phyloP scores from a whole-genome alignment of 495 filamentous ascomycete genomes.

The Cryomyces minteri region DNA sequence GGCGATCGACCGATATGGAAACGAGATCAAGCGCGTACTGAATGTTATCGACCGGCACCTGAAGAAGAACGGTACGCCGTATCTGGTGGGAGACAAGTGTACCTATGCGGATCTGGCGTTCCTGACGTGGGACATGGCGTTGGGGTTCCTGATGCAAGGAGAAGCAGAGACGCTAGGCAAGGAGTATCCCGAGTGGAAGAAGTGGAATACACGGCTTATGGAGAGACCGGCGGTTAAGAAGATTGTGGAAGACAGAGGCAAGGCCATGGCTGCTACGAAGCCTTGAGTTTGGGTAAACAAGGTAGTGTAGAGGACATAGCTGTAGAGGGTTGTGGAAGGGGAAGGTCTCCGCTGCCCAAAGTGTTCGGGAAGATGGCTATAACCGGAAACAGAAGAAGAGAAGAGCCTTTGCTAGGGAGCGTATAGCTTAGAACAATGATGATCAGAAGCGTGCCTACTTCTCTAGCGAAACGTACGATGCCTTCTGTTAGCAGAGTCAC shows the following conservation, averaged over 20 bases:
- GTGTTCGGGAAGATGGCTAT: no score
- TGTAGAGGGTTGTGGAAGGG: no score
- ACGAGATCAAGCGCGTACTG: conserved; percentile 23
- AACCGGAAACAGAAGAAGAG: no score
- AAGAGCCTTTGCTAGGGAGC: no score
- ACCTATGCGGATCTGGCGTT: conserved; percentile 47
- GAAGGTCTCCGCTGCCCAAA: no score
- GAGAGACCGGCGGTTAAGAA: conserved; percentile 8
- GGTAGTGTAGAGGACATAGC: no score
- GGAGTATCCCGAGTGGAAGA: conserved; percentile 5
- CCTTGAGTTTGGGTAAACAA: neutral
- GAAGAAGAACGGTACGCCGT: conserved; percentile 32
- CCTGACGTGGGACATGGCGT: conserved; percentile 11
- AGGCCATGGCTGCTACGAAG: neutral
- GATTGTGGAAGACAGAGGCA: conserved; percentile 4
- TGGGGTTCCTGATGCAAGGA: conserved; percentile 4
- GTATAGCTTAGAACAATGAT: no score
- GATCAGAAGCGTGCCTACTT: no score
- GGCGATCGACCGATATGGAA: conserved; percentile 26
- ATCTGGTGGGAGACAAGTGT: conserved; percentile 53
- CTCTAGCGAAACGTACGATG: no score
- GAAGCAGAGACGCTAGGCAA: conserved; percentile 3
- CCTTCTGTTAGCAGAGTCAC: no score
- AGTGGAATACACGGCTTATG: conserved; percentile 7
- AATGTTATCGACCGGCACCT: conserved; percentile 38